Conservation (phyloP, 2,329 filamentous ascomycete genomes). For the Talaromyces pinophilus region DNA sequence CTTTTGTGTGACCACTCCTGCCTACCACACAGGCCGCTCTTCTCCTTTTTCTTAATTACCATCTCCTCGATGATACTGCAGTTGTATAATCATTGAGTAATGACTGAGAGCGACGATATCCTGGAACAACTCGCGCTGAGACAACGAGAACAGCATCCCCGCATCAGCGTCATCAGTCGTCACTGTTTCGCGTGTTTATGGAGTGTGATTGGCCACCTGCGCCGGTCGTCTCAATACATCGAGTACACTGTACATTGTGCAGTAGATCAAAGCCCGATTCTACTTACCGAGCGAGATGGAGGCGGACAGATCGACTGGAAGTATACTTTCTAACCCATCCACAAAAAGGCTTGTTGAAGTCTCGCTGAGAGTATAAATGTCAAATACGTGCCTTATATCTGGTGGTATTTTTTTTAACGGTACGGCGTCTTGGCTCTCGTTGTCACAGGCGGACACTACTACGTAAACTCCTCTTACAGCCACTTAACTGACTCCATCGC, state of each 20-base stretch:
- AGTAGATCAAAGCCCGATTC: slow-evolving; percentile 4
- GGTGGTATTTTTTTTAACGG: not conserved
- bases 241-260: not conserved
- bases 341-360: not conserved
- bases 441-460: slow-evolving; percentile 2
- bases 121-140: slow-evolving; percentile 6
- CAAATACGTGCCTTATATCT: not conserved
- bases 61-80: not conserved
- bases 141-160: slow-evolving; percentile 7
- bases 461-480: slow-evolving; percentile 1
- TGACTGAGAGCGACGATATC: not conserved
- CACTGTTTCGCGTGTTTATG: not conserved
- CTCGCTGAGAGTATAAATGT: not conserved
- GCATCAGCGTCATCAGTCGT: slow-evolving; percentile 18
- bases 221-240: slow-evolving; percentile 2
- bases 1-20: not conserved
- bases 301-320: not conserved
- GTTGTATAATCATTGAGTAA: slow-evolving; percentile 10
- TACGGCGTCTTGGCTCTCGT: not conserved
- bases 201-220: slow-evolving; percentile 10
- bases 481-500: not conserved
- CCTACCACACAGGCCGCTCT: not conserved
- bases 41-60: not conserved
- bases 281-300: slow-evolving; percentile 6
- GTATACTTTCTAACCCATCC: not conserved